phyloP scores from a whole-genome alignment of 2,329 filamentous ascomycete species.

The Teratosphaeria zuluensis region DNA sequence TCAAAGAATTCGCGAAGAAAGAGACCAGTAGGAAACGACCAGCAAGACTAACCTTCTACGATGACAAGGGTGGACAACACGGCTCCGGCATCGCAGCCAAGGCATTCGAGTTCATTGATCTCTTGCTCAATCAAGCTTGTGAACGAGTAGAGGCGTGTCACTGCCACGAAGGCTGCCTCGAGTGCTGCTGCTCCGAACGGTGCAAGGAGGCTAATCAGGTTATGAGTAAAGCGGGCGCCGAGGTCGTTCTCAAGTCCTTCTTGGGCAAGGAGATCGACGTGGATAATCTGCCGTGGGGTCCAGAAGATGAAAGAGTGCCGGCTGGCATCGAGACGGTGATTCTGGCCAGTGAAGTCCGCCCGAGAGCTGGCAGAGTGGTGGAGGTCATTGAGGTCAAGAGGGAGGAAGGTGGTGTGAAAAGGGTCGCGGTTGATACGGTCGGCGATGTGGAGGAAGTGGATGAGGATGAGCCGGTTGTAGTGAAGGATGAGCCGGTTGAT shows the following conservation, averaged over 20 bases:
- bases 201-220: slow-evolving; percentile 84
- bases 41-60: slow-evolving; percentile 85
- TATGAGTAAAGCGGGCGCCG: slow-evolving; percentile 83
- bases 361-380: slow-evolving; percentile 30
- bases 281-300: slow-evolving; percentile 76
- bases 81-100: slow-evolving; percentile 84
- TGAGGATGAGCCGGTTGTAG: slow-evolving; percentile 16
- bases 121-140: slow-evolving; percentile 66
- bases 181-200: slow-evolving; percentile 77
- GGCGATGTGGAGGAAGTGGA: slow-evolving; percentile 10
- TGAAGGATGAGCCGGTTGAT: slow-evolving; percentile 27
- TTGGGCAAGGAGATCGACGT: slow-evolving; percentile 71
- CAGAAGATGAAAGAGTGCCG: slow-evolving; percentile 56
- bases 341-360: slow-evolving; percentile 55
- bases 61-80: slow-evolving; percentile 76
- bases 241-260: slow-evolving; percentile 68
- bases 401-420: slow-evolving; percentile 19
- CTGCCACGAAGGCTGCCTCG: slow-evolving; percentile 73
- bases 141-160: slow-evolving; percentile 64
- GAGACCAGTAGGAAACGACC: slow-evolving; percentile 69
- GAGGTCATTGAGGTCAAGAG: slow-evolving; percentile 33
- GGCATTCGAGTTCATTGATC: slow-evolving; percentile 84
- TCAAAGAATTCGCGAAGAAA: slow-evolving; percentile 73
- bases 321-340: slow-evolving; percentile 76
- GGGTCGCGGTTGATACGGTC: slow-evolving; percentile 18